A percentile compares a stretch with the other conserved stretches of the same genome.
These are phyloP conservation scores for Verticillium nonalfalfae DNA, from an alignment of 2,329 filamentous ascomycete species.

Conservation along the genomic window DNA sequence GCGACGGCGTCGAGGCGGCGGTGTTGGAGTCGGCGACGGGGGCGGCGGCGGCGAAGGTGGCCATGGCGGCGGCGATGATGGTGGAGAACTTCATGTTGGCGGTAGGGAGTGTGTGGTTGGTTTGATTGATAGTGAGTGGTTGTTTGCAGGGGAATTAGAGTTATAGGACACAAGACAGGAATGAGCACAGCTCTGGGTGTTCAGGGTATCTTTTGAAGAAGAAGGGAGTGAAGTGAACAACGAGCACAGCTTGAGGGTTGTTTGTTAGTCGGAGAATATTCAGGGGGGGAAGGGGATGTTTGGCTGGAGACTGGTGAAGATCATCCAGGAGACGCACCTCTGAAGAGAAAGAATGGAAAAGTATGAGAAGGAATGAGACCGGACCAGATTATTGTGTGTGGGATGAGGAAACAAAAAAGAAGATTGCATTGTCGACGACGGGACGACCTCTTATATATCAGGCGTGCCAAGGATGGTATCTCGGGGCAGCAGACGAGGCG, in stretches of 20 bases:
- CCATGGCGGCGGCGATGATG: slow-evolving; percentile 36
- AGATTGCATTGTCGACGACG: slow-evolving; percentile 14
- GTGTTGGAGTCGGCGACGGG: slow-evolving; percentile 20
- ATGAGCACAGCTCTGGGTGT: slow-evolving; percentile 39
- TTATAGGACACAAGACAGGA: slow-evolving; percentile 14
- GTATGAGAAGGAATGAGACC: slow-evolving; percentile 27
- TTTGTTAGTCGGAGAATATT: slow-evolving; percentile 13
- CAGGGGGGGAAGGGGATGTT: neutral
- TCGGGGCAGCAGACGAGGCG: neutral
- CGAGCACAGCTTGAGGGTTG: slow-evolving; percentile 36
- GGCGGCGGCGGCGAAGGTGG: slow-evolving; percentile 31
- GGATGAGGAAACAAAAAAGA: slow-evolving; percentile 21
- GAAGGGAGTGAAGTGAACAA: slow-evolving; percentile 33
- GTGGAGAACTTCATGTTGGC: slow-evolving; percentile 43
- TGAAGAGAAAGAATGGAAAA: slow-evolving; percentile 38
- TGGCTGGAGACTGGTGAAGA: neutral
- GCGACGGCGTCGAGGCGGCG: slow-evolving; percentile 10
- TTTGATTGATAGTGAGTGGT: slow-evolving; percentile 12
- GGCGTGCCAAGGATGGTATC: slow-evolving; percentile 4
- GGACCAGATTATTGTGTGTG: slow-evolving; percentile 22
- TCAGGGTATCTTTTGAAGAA: slow-evolving; percentile 26
- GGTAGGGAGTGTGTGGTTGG: slow-evolving; percentile 15
- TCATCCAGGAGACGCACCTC: slow-evolving; percentile 28
- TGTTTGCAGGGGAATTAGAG: slow-evolving; percentile 21
- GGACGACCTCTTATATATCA: slow-evolving; percentile 30